Evolutionary conservation across 2,329 filamentous ascomycete genomes (phyloP).

Genomic region (Talaromyces sp.): DNA sequence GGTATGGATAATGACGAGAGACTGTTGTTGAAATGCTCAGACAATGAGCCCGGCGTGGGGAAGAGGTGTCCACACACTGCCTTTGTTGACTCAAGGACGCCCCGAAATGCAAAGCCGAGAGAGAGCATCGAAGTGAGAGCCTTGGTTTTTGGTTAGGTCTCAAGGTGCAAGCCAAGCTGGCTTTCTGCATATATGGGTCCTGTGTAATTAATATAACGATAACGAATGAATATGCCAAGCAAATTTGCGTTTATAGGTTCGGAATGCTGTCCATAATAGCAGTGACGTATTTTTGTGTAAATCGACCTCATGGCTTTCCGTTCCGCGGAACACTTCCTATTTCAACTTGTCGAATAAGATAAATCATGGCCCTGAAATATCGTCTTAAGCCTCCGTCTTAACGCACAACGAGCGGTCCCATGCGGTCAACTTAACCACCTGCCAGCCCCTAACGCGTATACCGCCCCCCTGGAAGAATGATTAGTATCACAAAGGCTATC

Average conservation of each 20-base stretch:
- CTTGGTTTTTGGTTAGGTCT: conserved; percentile 66
- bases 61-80: conserved; percentile 65
- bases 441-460: neutral
- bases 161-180: neutral
- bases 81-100: conserved; percentile 70
- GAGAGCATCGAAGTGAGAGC: conserved; percentile 89
- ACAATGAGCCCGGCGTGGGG: conserved; percentile 50
- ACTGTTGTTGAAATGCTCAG: conserved; percentile 74
- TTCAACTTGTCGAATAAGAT: too few relatives aligned
- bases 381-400: too few relatives aligned
- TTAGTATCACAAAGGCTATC: conserved; percentile 32
- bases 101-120: conserved; percentile 62
- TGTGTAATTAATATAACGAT: neutral
- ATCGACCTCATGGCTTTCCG: neutral
- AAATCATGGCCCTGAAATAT: too few relatives aligned
- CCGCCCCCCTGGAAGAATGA: neutral
- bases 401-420: neutral
- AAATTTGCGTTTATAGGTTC: neutral
- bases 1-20: conserved; percentile 70
- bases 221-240: neutral
- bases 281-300: neutral
- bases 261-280: neutral
- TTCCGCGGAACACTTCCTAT: neutral
- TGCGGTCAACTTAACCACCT: neutral
- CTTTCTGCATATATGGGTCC: neutral